A percentile compares a stretch with the other conserved stretches of the same genome.
Evolutionary conservation across 768 basidiomycete species (phyloP).

Genomic region (Mycena pura): DNA sequence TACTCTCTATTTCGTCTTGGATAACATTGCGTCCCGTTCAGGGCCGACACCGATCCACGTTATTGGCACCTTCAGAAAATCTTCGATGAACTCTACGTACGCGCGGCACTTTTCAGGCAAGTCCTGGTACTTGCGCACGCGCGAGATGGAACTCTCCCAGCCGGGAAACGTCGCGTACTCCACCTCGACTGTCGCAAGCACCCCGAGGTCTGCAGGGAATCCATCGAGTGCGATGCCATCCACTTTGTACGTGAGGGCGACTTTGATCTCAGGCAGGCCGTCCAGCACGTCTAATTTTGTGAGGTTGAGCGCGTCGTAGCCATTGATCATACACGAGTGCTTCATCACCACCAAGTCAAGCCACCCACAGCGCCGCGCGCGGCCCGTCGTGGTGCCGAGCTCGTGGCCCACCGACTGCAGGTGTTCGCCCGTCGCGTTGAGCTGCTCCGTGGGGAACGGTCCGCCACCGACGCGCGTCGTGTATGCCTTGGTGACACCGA

Average conservation of each 20-base stretch:
- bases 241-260: slow-evolving; percentile 80
- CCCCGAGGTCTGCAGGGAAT: slow-evolving; percentile 92
- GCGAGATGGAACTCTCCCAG: slow-evolving; percentile 83
- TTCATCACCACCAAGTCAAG: slow-evolving; percentile 95
- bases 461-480: slow-evolving; percentile 99
- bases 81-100: slow-evolving; percentile 89
- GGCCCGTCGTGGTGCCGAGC: slow-evolving; percentile 92
- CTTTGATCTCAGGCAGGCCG: slow-evolving; percentile 82
- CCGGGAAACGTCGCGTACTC: slow-evolving; percentile 90
- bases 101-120: slow-evolving; percentile 85
- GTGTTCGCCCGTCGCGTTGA: slow-evolving; percentile 86
- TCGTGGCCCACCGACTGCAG: slow-evolving; percentile 94
- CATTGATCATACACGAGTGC: slow-evolving; percentile 93
- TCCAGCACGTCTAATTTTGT: slow-evolving; percentile 97
- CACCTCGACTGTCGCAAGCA: slow-evolving; percentile 81
- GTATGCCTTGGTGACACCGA: slow-evolving; percentile 98
- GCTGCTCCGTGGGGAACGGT: slow-evolving; percentile 96
- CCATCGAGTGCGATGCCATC: slow-evolving; percentile 80
- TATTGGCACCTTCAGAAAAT: slow-evolving; percentile 71
- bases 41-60: slow-evolving; percentile 97
- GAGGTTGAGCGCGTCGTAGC: slow-evolving; percentile 91
- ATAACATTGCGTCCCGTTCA: slow-evolving; percentile 77
- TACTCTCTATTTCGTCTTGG: slow-evolving; percentile 28
- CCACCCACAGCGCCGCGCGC: slow-evolving; percentile 95
- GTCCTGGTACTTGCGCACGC: slow-evolving; percentile 66